A percentile compares a stretch with the other conserved stretches of the same genome.
These are phyloP conservation scores for Colletotrichum sp. DNA, from an alignment of 2,329 filamentous ascomycete genomes.

Conservation along the genomic window DNA sequence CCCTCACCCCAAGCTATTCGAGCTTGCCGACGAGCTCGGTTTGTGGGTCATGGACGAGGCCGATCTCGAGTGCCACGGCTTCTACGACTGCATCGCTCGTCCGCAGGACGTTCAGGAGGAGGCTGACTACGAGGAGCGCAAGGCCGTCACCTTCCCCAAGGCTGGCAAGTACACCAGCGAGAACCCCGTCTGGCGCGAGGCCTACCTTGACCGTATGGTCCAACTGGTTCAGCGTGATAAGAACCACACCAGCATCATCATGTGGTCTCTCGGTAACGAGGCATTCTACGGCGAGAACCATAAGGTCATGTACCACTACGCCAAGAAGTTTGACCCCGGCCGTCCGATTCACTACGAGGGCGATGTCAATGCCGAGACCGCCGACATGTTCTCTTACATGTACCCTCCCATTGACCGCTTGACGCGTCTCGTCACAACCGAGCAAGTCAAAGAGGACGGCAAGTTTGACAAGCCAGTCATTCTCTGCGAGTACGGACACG, in stretches of 20 bases:
- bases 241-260: constrained; percentile 72
- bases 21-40: constrained; percentile 69
- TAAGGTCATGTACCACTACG: constrained; percentile 69
- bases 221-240: constrained; percentile 73
- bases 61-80: constrained; percentile 60
- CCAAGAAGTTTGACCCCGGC: constrained; percentile 60
- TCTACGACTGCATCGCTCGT: constrained; percentile 53
- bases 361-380: constrained; percentile 61
- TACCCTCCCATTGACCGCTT: constrained; percentile 62
- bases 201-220: constrained; percentile 71
- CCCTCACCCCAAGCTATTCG: constrained; percentile 64
- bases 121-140: constrained; percentile 65
- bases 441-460: constrained; percentile 46
- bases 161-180: constrained; percentile 66
- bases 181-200: constrained; percentile 64
- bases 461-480: constrained; percentile 63
- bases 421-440: constrained; percentile 46
- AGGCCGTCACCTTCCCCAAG: constrained; percentile 57
- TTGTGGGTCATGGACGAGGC: constrained; percentile 63
- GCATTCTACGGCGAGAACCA: constrained; percentile 75
- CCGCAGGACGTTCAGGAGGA: constrained; percentile 58
- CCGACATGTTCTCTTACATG: constrained; percentile 74
- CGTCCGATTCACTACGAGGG: constrained; percentile 72
- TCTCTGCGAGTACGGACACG: constrained; percentile 63
- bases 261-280: constrained; percentile 79